Base-by-base conservation (phyloP, 1,284 basidiomycete genomes). In the Puccinia hordei region DNA sequence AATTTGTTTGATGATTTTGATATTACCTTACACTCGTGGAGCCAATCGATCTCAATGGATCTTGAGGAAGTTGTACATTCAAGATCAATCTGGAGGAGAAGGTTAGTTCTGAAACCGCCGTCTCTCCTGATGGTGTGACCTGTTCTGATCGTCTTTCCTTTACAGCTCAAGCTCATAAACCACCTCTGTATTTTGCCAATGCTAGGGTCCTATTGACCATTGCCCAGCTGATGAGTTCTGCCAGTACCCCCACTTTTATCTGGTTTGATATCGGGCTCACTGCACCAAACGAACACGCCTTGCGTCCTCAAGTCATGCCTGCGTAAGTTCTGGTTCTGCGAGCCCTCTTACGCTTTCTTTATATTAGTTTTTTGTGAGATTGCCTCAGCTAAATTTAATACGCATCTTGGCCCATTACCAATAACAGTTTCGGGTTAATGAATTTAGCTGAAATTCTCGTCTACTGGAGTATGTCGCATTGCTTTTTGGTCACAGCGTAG, bases 271-370 rank as follows among this genome's bases (percentile, higher is more conserved):
- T 9, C 17, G 61, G 61, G 13, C 1, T 63, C 33, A 63, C 61
- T 6, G 41, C 61, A 13, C 61, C 61, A 63, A 38, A 41, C 17
- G 27, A 63, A 41, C 61, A 41, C 35, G 17, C 61, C 35, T 63
- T 63, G 61, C 61, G 61, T 30, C 61, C 61, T 63, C 61, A 63
- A 63, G 61, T 63, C 19, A 63, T 63, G 61, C 61, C 61, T 41
- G 61, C 61, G 61, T 63, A 63, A 63, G 61, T 41, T 41, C 61
- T 41, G 35, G 22, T 19, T 30, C 35, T 61, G 30, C 59, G 35
- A 12, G 15, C 35, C 13, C 61, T 6, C 12, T 12, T 41, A 22
- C 9, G 9, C n/a, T n/a, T n/a, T 41, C 13, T 13, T 59, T 9
- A 8, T 33, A 19, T 38, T 41, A 3, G 5, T 19, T 63, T 24